These are phyloP conservation scores for Entophlyctis luteolus DNA, from an alignment of 192 early-diverging fungal species.

Conservation along the genomic window DNA sequence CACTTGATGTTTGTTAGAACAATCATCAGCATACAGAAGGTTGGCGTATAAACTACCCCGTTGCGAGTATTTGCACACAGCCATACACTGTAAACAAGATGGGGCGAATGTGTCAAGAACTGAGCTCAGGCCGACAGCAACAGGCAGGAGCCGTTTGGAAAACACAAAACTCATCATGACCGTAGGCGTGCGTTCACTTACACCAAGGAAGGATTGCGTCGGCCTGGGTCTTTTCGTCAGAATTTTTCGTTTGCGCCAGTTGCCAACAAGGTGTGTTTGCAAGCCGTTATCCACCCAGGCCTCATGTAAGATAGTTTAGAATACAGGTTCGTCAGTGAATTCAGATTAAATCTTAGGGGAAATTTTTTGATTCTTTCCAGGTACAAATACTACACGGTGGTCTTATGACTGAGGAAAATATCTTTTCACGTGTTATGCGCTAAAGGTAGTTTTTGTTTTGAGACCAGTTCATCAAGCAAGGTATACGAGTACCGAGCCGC, in stretches of 20 bases:
- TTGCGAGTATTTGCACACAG: too few species aligned
- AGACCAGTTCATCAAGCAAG: slow-evolving; percentile 20
- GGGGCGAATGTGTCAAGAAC: not conserved
- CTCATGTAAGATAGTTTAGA: too few species aligned
- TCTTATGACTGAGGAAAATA: slow-evolving; percentile 11
- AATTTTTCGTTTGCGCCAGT: slow-evolving; percentile 20
- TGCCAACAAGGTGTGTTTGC: too few species aligned
- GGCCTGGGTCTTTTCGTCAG: slow-evolving; percentile 10
- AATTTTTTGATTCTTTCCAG: slow-evolving; percentile 19
- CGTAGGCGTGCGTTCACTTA: not conserved
- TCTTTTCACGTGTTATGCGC: not conserved
- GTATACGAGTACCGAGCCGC: slow-evolving; percentile 17
- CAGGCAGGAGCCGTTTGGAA: slow-evolving; percentile 6
- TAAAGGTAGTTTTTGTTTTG: not conserved
- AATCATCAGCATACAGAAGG: too few species aligned
- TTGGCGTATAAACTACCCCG: too few species aligned
- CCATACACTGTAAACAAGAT: not conserved
- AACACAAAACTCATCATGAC: not conserved
- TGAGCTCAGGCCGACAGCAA: not conserved
- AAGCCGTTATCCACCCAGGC: too few species aligned
- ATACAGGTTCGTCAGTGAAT: slow-evolving; percentile 1
- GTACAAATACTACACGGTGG: slow-evolving; percentile 11
- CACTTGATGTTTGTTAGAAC: too few species aligned
- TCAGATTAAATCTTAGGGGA: slow-evolving; percentile 6
- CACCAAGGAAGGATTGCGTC: slow-evolving; percentile 7